Evolutionary conservation across 331 rosid genomes (phyloP), one percentile per base, ranked within the genome.

Genomic region (Pyracantha coccinea): DNA sequence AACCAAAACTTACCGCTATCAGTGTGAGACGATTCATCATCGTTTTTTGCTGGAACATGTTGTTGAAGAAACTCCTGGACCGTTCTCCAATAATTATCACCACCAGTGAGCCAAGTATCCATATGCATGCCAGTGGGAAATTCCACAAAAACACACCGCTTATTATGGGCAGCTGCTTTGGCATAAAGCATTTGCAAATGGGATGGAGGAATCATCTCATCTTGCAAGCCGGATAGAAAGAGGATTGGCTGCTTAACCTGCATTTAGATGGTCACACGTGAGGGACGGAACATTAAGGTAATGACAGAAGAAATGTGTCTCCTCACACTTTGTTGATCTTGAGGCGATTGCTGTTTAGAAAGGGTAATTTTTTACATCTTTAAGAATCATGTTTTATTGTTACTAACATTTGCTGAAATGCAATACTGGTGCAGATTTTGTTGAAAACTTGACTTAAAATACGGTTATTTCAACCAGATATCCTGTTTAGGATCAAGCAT

Each of bases 61-160:
- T 86, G 78, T 76, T 77, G 85, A 66, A 95, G 75, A 80, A 95
- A 95, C 80, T 85, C 85, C 76, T 79, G 91, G 79, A 92, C 55
- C 69, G 99, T 85, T 83, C 84, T 86, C 99, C 99, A 95, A 79
- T 95, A 95, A 13, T 75, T 73, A 71, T 90, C 99, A 33, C 99
- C 99, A 79, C 99, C 99, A 35, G 90, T 58, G 9, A 83, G 68
- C 99, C 99, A 95, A 72, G 99, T 92, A 81, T 95, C 96, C 99
- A 95, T 95, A 81, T 95, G 99, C 99, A 92, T 95, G 71, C 99
- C 99, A 7, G 84, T 80, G 55, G 98, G 97, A 80, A 95, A 90
- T 9, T 95, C 98, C 72, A 80, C 90, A 77, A 92, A 92, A 62
- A 64, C 83, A 78, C 99, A 90, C 12, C 3, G 87, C 65, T 80